Evolutionary conservation across 202 grass and related monocot genomes (phyloP).

Genomic region (Schoenoplectus tabernaemontani): DNA sequence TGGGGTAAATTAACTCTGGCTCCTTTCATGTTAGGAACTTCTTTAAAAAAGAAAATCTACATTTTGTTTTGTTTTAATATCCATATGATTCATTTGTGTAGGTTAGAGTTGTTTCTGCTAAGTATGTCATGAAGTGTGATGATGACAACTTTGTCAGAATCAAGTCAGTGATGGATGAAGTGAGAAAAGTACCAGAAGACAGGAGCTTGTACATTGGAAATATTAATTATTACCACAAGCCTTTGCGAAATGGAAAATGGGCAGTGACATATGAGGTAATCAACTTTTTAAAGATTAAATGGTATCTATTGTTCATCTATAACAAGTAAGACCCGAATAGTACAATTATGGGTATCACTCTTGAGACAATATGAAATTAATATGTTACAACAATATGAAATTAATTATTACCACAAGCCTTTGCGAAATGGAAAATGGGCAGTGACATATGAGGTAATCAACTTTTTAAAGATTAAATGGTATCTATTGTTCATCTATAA

Average conservation of each 20-base stretch:
- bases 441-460: slow-evolving; percentile 83
- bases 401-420: slow-evolving; percentile 88
- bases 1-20: slow-evolving; percentile 40
- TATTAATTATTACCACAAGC: slow-evolving; percentile 89
- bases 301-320: too few relatives aligned
- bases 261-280: slow-evolving; percentile 92
- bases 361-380: not conserved
- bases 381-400: slow-evolving; percentile 8
- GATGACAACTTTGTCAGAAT: slow-evolving; percentile 93
- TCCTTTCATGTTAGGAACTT: not conserved
- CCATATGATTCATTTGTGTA: slow-evolving; percentile 28
- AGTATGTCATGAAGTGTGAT: slow-evolving; percentile 95
- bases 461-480: not conserved
- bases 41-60: slow-evolving; percentile 1
- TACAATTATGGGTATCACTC: not conserved
- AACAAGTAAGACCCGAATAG: not conserved
- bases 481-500: too few relatives aligned
- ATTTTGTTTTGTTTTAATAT: slow-evolving; percentile 14
- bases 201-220: slow-evolving; percentile 79
- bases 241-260: slow-evolving; percentile 86
- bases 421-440: slow-evolving; percentile 91
- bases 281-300: not conserved
- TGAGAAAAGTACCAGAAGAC: slow-evolving; percentile 54
- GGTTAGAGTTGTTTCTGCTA: slow-evolving; percentile 59
- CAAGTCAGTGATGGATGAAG: slow-evolving; percentile 62